Evolutionary conservation across 768 basidiomycete species (phyloP), one percentile per base, ranked within the genome.

Genomic region (Mycena albidolilacea): DNA sequence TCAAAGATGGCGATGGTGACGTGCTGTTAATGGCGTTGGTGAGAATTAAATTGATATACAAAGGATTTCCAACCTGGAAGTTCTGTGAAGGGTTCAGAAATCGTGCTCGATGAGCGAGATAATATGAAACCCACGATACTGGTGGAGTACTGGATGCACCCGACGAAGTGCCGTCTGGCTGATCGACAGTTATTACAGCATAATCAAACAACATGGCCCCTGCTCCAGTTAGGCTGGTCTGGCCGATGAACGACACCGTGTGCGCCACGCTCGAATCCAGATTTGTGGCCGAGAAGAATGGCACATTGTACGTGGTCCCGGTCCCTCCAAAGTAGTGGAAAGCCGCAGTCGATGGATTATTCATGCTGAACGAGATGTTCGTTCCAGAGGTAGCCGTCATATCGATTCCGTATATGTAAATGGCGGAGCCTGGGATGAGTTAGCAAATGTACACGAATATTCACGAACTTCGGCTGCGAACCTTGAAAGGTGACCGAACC

Each of bases 401-500:
- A 38, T 71, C 70, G 10, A 60, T 65, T 48, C 70, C 70, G 17
- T 71, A 71, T 37, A 71, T 71, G 39, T 65, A 71, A 41, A 71
- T 35, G 30, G 70, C 70, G 38, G 63, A 58, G 37, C 63, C 70
- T 71, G 12, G 41, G 64, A 30, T 21, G 14, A 21, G 8, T 63
- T n/a, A 46, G 44, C 61, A 63, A 14, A 63, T 37, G 44, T 30
- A 39, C 30, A 37, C 37, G 46, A 30, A 19, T 15, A 63, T 43
- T 10, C 41, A 43, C 14, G 41, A 10, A 48, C 14, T 43, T 61
- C 41, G 21, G 15, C 58, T 17, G 59, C 59, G 21, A 50, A 71
- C 70, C 70, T 71, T 71, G 70, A 60, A 71, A 71, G 35, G 63
- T 50, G 57, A 57, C 64, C 37, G 64, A 62, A 9, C 70, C 70